These are phyloP conservation scores for Haplosporangium sp. DNA, from an alignment of 371 early-diverging fungal genomes.

Conservation along the genomic window DNA sequence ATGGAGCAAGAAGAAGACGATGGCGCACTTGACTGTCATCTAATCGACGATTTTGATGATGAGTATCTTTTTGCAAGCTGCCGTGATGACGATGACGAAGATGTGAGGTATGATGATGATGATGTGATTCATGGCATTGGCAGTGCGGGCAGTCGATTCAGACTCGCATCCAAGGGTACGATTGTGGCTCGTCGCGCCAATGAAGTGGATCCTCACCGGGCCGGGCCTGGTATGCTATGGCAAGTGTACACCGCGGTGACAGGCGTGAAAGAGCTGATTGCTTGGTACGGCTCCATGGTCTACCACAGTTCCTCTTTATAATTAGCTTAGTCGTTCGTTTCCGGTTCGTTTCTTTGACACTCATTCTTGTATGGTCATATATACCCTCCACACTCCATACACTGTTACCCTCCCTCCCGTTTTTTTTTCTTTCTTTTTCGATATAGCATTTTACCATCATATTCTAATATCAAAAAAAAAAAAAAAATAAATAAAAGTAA, in stretches of 20 bases:
- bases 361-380: background rate
- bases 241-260: conserved; percentile 50
- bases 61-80: conserved; percentile 32
- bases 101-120: conserved; percentile 9
- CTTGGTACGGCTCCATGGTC: conserved; percentile 54
- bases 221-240: conserved; percentile 34
- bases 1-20: conserved; percentile 18
- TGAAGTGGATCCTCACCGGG: conserved; percentile 10
- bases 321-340: background rate
- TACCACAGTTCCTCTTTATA: conserved; percentile 52
- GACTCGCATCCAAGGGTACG: conserved; percentile 26
- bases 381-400: conserved; percentile 4
- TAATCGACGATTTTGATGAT: conserved; percentile 20
- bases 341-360: background rate
- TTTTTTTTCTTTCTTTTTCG: too few species aligned
- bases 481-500: background rate
- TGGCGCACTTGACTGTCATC: conserved; percentile 10
- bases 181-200: conserved; percentile 18
- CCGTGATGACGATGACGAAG: conserved; percentile 10
- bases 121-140: conserved; percentile 21
- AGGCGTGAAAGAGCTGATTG: conserved; percentile 45
- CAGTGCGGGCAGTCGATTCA: background rate
- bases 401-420: too few species aligned
- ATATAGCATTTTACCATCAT: too few species aligned
- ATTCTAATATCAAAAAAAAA: background rate